phyloP scores from a whole-genome alignment of 345 rosid genomes.

The Clausena lansium region DNA sequence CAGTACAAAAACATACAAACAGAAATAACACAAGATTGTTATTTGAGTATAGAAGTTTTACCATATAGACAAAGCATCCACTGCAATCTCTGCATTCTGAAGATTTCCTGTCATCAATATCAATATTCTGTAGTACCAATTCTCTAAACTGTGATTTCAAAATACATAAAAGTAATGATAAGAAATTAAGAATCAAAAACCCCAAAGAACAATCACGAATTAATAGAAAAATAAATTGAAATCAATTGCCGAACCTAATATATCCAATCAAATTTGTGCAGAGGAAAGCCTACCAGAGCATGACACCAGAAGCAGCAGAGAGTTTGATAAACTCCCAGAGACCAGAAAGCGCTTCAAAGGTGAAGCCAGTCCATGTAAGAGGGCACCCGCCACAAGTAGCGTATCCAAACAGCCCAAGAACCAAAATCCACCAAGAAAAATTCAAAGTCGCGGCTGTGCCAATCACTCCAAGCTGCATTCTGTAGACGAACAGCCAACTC shows the following conservation, averaged over 20 bases:
- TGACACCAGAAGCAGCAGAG: constrained; percentile 78
- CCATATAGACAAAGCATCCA: constrained; percentile 88
- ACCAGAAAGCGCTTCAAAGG: constrained; percentile 67
- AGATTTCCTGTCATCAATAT: constrained; percentile 83
- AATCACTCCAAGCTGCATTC: constrained; percentile 47
- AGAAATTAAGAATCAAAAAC: background rate
- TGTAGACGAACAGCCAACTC: constrained; percentile 64
- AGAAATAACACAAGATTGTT: background rate
- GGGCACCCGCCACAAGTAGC: constrained; percentile 61
- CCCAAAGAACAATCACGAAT: too few species aligned
- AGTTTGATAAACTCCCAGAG: constrained; percentile 75
- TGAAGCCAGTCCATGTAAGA: constrained; percentile 77
- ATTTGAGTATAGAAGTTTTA: constrained; percentile 13
- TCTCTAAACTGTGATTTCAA: constrained; percentile 64
- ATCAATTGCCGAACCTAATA: background rate
- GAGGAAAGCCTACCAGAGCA: constrained; percentile 52
- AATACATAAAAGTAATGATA: background rate
- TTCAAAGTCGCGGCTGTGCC: constrained; percentile 56
- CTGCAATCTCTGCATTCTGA: constrained; percentile 62
- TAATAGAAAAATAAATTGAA: background rate
- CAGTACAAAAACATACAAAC: background rate
- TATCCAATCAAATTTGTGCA: background rate
- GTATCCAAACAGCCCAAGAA: constrained; percentile 40
- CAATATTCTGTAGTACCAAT: constrained; percentile 80
- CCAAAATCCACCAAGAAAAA: constrained; percentile 73